phyloP scores from a whole-genome alignment of 768 basidiomycete genomes.

The Pholiota molesta region DNA sequence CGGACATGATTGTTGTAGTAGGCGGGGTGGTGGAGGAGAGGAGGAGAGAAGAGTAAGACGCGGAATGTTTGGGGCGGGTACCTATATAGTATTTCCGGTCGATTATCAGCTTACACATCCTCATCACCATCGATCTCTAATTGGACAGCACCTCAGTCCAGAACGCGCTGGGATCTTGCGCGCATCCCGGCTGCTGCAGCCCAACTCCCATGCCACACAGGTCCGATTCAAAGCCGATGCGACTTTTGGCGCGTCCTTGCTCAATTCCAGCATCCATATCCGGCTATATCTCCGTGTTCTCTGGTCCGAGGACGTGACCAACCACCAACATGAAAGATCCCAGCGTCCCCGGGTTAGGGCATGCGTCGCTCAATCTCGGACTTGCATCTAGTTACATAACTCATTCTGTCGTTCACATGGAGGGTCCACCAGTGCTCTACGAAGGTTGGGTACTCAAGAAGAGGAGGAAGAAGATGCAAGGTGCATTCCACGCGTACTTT shows the following conservation, averaged over 20 bases:
- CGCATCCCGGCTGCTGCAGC: constrained; percentile 3
- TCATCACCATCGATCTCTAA: constrained; percentile 20
- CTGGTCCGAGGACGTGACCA: constrained; percentile 10
- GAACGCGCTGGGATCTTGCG: constrained; percentile 4
- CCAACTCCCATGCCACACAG: constrained; percentile 20
- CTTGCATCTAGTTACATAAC: constrained; percentile 12
- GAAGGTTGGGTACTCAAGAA: constrained; percentile 90
- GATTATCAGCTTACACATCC: constrained; percentile 31
- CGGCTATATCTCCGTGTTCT: constrained; percentile 16
- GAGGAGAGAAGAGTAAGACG: constrained; percentile 32
- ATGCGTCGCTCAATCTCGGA: constrained; percentile 14
- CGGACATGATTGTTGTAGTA: constrained; percentile 47
- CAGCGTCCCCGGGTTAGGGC: constrained; percentile 6
- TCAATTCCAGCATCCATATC: constrained; percentile 15
- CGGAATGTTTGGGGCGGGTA: constrained; percentile 22
- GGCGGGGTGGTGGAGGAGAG: constrained; percentile 34
- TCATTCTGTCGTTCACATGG: constrained; percentile 18
- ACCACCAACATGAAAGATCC: constrained; percentile 9
- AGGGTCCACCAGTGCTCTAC: constrained; percentile 33
- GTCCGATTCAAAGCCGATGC: constrained; percentile 28
- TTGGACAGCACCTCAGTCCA: constrained; percentile 12
- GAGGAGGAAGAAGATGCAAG: constrained; percentile 87
- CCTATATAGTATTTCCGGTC: constrained; percentile 28
- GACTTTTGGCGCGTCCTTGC: constrained; percentile 4
- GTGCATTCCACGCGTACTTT: constrained; percentile 33